phyloP scores from a whole-genome alignment of 2,329 filamentous ascomycete species.

The Lasiodiplodia citricola region DNA sequence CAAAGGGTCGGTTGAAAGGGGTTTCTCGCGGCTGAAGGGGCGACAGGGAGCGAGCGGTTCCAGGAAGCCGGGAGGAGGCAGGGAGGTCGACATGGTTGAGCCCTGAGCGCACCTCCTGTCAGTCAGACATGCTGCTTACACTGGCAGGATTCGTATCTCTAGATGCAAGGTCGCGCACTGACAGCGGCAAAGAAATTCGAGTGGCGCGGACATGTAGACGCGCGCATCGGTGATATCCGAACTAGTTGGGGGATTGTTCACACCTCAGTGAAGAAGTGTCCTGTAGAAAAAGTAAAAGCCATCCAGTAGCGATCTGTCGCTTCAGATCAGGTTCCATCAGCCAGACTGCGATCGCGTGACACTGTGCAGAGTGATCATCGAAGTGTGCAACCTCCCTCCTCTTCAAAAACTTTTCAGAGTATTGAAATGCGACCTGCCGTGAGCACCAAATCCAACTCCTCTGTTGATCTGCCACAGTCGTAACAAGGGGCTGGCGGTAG shows the following conservation, averaged over 20 bases:
- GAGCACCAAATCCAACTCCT: neutral
- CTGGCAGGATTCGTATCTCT: neutral
- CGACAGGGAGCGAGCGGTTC: neutral
- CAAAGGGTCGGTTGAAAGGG: neutral
- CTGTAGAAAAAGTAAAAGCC: neutral
- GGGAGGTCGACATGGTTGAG: neutral
- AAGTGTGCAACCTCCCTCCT: neutral
- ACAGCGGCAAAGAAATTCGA: neutral
- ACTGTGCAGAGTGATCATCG: neutral
- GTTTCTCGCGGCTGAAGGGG: neutral
- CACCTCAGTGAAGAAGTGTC: neutral
- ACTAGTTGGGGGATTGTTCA: neutral
- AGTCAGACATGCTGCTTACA: neutral
- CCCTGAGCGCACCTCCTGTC: neutral
- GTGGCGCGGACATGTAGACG: neutral
- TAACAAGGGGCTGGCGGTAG: neutral
- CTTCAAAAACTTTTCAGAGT: neutral
- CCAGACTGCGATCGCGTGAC: neutral
- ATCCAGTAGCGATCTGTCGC: neutral
- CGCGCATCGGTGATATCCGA: neutral
- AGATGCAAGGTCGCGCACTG: slow-evolving; percentile 4
- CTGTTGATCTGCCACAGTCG: neutral
- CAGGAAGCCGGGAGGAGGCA: neutral
- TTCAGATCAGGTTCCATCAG: neutral
- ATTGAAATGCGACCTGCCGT: neutral